A percentile compares a stretch with the other conserved stretches of the same genome.
Conservation (phyloP, 2,329 filamentous ascomycete species). For the Phialophora tarda region DNA sequence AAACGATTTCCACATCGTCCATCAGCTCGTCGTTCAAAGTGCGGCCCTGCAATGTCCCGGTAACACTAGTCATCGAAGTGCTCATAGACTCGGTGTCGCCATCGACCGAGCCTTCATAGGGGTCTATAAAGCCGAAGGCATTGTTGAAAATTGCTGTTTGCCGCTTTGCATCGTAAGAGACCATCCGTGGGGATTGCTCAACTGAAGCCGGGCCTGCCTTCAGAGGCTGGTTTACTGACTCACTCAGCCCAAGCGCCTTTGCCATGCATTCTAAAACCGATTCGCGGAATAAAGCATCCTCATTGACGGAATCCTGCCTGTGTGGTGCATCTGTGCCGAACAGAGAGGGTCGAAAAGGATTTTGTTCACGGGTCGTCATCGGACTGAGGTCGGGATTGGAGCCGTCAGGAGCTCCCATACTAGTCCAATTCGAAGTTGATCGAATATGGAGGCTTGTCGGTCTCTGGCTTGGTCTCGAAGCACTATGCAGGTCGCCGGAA, state of each 20-base stretch:
- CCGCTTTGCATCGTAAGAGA: conserved; percentile 80
- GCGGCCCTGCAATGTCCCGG: conserved; percentile 67
- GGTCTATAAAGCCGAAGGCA: conserved; percentile 89
- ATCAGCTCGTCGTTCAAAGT: conserved; percentile 77
- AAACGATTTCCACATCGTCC: conserved; percentile 95
- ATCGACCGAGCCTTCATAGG: conserved; percentile 76
- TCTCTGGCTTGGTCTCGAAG: conserved; percentile 27
- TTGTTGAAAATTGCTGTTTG: conserved; percentile 83
- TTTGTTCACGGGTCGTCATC: conserved; percentile 51
- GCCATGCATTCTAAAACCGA: conserved; percentile 95
- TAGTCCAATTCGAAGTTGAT: conserved; percentile 29
- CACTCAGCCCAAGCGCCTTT: conserved; percentile 82
- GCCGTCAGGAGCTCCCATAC: conserved; percentile 26
- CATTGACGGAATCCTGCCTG: conserved; percentile 77
- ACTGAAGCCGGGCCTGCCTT: conserved; percentile 71
- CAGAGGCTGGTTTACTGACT: conserved; percentile 52
- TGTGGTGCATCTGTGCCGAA: conserved; percentile 34
- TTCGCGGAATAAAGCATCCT: conserved; percentile 85
- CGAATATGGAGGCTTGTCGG: conserved; percentile 31
- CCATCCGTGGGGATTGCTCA: conserved; percentile 81
- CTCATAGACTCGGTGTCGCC: conserved; percentile 84
- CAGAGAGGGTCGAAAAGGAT: conserved; percentile 45
- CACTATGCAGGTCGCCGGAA: conserved; percentile 69
- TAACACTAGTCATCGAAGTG: conserved; percentile 68
- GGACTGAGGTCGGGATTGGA: conserved; percentile 43